Base-by-base conservation (phyloP, 139 green algal species). In the Closterium sp. region DNA sequence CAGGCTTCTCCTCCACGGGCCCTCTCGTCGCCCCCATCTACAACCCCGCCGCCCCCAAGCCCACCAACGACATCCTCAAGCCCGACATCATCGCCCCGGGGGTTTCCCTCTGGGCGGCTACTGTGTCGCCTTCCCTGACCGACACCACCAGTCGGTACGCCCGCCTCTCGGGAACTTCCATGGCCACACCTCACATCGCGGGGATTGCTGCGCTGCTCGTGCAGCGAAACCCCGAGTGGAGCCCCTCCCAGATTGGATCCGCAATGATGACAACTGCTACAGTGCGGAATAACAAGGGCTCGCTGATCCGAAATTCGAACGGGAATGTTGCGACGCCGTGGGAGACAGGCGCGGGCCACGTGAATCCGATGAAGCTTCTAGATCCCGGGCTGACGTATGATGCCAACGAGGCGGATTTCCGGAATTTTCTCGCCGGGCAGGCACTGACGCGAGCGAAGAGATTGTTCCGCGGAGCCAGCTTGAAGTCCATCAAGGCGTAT, bases 381-480 rank as follows among this genome's bases (percentile, higher is more conserved):
- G 89, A 91, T 33, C 89, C 89, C 9, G 89, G 89, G n/a, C 2
- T 91, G n/a, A 83, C 89, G 0, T 91, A 91, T 31, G 89, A 91
- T 2, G 69, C 89, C 25, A 31, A 31, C 35, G 36, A 31, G 5
- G 12, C 55, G 30, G 89, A 91, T 76, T 76, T 76, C 55, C 55
- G 55, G 55, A 76, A 76, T 2, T 76, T 76, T 76, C 55, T 76
- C 10, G 55, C 55, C 25, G 55, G 55, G 1, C 55, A 76, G 55
- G 55, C 55, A 6, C 12, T 76, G 12, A 76, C 55, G 16, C 55
- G 55, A 28, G 55, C 55, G 55, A 76, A 76, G 55, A 76, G 0
- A 76, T 76, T 76, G 55, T 76, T 76, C 55, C 23, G 25, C 23
- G 55, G 55, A 2, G 25, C 25, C 0, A 28, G 16, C 0, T 76